These are phyloP conservation scores for Heimioporus sp. DNA, from an alignment of 768 basidiomycete species.

Conservation along the genomic window DNA sequence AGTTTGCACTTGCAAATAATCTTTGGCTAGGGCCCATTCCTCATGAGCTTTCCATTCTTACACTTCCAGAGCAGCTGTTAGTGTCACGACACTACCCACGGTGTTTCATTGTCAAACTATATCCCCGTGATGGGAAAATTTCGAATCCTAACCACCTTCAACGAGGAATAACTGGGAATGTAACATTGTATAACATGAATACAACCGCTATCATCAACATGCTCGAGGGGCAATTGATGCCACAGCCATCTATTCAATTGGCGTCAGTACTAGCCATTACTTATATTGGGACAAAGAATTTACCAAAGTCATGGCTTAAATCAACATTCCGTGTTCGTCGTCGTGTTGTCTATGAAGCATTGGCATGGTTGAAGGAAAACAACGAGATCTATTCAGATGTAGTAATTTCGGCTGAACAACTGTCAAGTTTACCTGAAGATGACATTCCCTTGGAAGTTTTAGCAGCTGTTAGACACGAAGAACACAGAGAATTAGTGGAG, in stretches of 20 bases:
- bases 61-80: slow-evolving; percentile 35
- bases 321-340: slow-evolving; percentile 25
- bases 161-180: slow-evolving; percentile 31
- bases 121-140: slow-evolving; percentile 12
- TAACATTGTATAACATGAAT: slow-evolving; percentile 30
- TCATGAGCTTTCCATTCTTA: slow-evolving; percentile 22
- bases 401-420: slow-evolving; percentile 12
- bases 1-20: slow-evolving; percentile 34
- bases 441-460: slow-evolving; percentile 32
- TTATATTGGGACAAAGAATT: slow-evolving; percentile 24
- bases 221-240: slow-evolving; percentile 24
- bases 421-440: slow-evolving; percentile 30
- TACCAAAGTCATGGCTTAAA: slow-evolving; percentile 19
- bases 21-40: slow-evolving; percentile 41
- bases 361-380: slow-evolving; percentile 34
- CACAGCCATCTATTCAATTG: slow-evolving; percentile 20
- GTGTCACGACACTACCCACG: slow-evolving; percentile 31
- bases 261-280: slow-evolving; percentile 31
- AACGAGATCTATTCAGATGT: slow-evolving; percentile 29
- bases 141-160: slow-evolving; percentile 7
- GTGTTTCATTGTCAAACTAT: slow-evolving; percentile 38
- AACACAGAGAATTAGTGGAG: slow-evolving; percentile 13
- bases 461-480: slow-evolving; percentile 14
- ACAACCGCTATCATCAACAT: slow-evolving; percentile 13
- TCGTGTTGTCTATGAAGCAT: slow-evolving; percentile 16